phyloP scores from a whole-genome alignment of 2,329 filamentous ascomycete species.

The Fusarium ambrosium region DNA sequence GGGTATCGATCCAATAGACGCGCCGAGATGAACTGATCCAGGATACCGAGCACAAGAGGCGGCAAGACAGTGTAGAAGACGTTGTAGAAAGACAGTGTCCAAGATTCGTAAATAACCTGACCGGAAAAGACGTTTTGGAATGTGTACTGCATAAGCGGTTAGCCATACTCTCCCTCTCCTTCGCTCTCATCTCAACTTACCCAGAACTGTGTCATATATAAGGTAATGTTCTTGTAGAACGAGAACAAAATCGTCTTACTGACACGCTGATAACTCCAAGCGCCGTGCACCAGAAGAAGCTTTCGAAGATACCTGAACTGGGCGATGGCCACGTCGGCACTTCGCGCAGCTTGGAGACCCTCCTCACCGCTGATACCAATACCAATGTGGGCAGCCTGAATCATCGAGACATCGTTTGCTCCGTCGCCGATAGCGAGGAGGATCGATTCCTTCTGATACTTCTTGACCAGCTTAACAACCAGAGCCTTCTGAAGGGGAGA shows the following conservation, averaged over 20 bases:
- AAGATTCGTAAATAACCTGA: constrained; percentile 98
- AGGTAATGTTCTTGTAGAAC: constrained; percentile 98
- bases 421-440: constrained; percentile 96
- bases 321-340: constrained; percentile 93
- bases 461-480: constrained; percentile 98
- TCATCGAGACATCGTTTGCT: constrained; percentile 99
- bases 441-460: constrained; percentile 88
- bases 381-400: constrained; percentile 97
- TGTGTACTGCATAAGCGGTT: constrained; percentile 74
- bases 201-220: constrained; percentile 99
- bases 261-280: constrained; percentile 97
- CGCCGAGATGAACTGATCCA: constrained; percentile 97
- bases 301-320: constrained; percentile 97
- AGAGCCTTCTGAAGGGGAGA: constrained; percentile 97
- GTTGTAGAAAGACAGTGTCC: constrained; percentile 99
- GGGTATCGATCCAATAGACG: constrained; percentile 94
- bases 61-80: constrained; percentile 97
- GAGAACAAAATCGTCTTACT: constrained; percentile 98
- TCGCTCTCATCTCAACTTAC: constrained; percentile 63
- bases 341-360: constrained; percentile 95
- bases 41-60: constrained; percentile 93
- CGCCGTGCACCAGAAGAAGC: constrained; percentile 91
- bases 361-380: constrained; percentile 98
- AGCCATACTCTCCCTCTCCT: constrained; percentile 17
- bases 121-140: constrained; percentile 99